Percentiles rank a stretch among this genome's conserved stretches.
phyloP scores from a whole-genome alignment of 2,329 filamentous ascomycete genomes.

The Botryotinia convoluta region DNA sequence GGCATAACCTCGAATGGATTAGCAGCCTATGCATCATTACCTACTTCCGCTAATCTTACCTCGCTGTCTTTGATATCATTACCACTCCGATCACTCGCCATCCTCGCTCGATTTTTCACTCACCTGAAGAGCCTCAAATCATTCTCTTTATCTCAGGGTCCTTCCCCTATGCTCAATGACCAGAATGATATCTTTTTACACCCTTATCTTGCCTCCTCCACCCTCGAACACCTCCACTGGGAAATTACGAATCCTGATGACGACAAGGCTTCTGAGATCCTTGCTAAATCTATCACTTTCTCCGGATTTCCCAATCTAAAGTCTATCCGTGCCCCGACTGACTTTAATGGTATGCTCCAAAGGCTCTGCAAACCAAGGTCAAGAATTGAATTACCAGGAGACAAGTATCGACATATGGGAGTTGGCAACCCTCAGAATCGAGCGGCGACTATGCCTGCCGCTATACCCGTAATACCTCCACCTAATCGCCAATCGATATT shows the following conservation, averaged over 20 bases:
- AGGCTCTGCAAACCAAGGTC: constrained; percentile 53
- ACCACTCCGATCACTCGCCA: constrained; percentile 54
- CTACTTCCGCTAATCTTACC: constrained; percentile 46
- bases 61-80: constrained; percentile 56
- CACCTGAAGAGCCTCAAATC: constrained; percentile 49
- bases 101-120: constrained; percentile 57
- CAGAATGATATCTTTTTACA: constrained; percentile 60
- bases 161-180: constrained; percentile 53
- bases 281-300: constrained; percentile 61
- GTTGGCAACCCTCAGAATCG: constrained; percentile 29
- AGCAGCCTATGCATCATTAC: constrained; percentile 53
- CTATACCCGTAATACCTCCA: constrained; percentile 18
- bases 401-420: constrained; percentile 31
- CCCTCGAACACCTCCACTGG: constrained; percentile 59
- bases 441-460: constrained; percentile 25
- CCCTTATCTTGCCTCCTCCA: constrained; percentile 58
- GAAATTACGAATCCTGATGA: constrained; percentile 47
- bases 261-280: constrained; percentile 56
- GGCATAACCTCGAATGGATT: constrained; percentile 57
- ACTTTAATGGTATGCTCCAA: constrained; percentile 69
- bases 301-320: constrained; percentile 62
- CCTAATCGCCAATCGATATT: constrained; percentile 23
- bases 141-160: constrained; percentile 55
- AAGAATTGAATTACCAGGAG: constrained; percentile 34
- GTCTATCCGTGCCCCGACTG: constrained; percentile 61